Percentiles rank a stretch among this genome's conserved stretches.
Conservation (phyloP, 805 yeast genomes). For the Teunomyces lycoperdinae region DNA sequence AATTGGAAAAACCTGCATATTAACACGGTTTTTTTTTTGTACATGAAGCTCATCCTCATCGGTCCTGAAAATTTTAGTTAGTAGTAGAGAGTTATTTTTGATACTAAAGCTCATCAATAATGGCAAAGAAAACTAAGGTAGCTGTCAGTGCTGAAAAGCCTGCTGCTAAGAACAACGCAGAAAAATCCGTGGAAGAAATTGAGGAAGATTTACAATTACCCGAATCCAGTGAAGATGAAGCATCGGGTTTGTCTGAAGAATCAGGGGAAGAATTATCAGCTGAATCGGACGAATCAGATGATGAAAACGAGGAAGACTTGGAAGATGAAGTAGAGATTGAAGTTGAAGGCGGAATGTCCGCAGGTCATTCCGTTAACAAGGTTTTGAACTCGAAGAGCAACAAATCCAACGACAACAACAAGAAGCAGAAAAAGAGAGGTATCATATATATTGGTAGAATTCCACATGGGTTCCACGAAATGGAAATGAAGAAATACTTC, state of each 20-base stretch:
- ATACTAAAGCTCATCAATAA: neutral
- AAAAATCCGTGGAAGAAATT: conserved; percentile 20
- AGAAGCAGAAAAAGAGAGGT: conserved; percentile 42
- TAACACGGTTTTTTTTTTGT: neutral
- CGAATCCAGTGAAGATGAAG: conserved; percentile 14
- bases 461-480: conserved; percentile 90
- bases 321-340: conserved; percentile 26
- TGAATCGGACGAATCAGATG: conserved; percentile 11
- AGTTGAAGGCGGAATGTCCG: conserved; percentile 17
- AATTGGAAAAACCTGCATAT: conserved; percentile 1
- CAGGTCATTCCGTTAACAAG: conserved; percentile 22
- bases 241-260: conserved; percentile 18
- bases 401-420: conserved; percentile 14
- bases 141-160: conserved; percentile 6
- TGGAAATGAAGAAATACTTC: conserved; percentile 75
- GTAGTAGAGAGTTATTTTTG: neutral
- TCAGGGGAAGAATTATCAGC: conserved; percentile 26
- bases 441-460: conserved; percentile 87
- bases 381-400: conserved; percentile 9
- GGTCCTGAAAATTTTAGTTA: conserved; percentile 5
- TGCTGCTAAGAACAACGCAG: conserved; percentile 13
- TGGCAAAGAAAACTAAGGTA: conserved; percentile 6
- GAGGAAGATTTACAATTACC: conserved; percentile 20
- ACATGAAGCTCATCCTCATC: conserved; percentile 7
- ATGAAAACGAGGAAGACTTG: conserved; percentile 13